Conservation (phyloP, 768 basidiomycete species). For the Crucibulum laeve region DNA sequence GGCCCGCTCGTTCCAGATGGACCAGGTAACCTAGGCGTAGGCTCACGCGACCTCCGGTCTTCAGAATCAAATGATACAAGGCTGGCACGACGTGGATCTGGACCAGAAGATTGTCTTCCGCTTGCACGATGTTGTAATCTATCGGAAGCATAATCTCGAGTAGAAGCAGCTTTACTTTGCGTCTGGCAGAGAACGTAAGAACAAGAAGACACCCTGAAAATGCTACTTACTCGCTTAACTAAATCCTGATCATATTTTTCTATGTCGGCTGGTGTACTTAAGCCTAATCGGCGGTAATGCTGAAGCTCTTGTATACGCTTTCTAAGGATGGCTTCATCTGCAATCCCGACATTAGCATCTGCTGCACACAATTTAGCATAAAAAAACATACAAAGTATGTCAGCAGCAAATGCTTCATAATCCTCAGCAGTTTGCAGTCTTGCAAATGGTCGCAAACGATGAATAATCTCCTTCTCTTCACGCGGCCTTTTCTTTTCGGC, state of each 20-base stretch:
- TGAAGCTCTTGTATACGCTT: slow-evolving; percentile 91
- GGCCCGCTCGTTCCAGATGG: slow-evolving; percentile 31
- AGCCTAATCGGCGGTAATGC: slow-evolving; percentile 80
- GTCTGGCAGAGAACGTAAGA: slow-evolving; percentile 33
- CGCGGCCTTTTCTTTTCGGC: slow-evolving; percentile 86
- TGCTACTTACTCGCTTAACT: slow-evolving; percentile 59
- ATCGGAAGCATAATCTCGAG: slow-evolving; percentile 53
- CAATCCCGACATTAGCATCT: slow-evolving; percentile 4
- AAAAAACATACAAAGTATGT: slow-evolving; percentile 74
- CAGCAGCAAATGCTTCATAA: slow-evolving; percentile 83
- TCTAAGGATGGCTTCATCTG: slow-evolving; percentile 85
- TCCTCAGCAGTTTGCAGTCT: slow-evolving; percentile 88
- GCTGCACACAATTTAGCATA: neutral
- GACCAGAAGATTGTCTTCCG: slow-evolving; percentile 49
- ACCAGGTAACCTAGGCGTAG: slow-evolving; percentile 46
- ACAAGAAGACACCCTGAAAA: slow-evolving; percentile 3
- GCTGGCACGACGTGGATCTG: slow-evolving; percentile 48
- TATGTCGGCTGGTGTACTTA: slow-evolving; percentile 82
- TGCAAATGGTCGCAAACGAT: slow-evolving; percentile 87
- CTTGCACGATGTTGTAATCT: slow-evolving; percentile 45
- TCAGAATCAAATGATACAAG: slow-evolving; percentile 40
- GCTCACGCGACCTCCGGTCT: slow-evolving; percentile 55
- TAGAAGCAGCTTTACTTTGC: slow-evolving; percentile 54
- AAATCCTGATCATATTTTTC: slow-evolving; percentile 83
- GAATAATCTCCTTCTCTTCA: slow-evolving; percentile 88